These are phyloP conservation scores for Candida silvatica DNA, from an alignment of 805 yeast species.

Conservation along the genomic window DNA sequence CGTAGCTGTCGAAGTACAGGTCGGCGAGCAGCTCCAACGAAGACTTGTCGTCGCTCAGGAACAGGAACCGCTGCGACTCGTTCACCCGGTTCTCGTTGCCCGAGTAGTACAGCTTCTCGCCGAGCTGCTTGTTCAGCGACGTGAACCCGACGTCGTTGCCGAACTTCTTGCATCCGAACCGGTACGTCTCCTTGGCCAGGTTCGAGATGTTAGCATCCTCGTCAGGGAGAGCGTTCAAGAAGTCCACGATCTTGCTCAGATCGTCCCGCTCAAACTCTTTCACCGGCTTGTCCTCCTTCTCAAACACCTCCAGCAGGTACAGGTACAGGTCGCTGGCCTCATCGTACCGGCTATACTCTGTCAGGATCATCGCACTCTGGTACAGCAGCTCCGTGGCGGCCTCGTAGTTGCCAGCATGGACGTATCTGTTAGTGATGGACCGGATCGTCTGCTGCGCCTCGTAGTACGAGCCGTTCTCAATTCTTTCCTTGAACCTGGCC, in stretches of 20 bases:
- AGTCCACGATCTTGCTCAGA: conserved; percentile 30
- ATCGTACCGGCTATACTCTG: conserved; percentile 66
- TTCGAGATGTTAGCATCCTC: conserved; percentile 56
- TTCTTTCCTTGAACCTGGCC: conserved; percentile 58
- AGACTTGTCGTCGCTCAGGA: conserved; percentile 15
- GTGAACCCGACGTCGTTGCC: conserved; percentile 62
- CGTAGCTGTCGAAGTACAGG: conserved; percentile 27
- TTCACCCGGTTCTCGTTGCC: conserved; percentile 18
- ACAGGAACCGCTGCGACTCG: conserved; percentile 20
- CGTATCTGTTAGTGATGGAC: conserved; percentile 81
- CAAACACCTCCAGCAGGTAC: conserved; percentile 66
- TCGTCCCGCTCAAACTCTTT: conserved; percentile 16
- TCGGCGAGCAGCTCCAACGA: conserved; percentile 19
- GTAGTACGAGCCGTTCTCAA: conserved; percentile 69
- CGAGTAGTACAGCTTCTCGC: conserved; percentile 45
- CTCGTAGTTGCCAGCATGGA: conserved; percentile 53
- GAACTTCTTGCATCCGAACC: conserved; percentile 53
- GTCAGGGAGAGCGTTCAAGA: conserved; percentile 34
- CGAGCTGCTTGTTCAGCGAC: conserved; percentile 65
- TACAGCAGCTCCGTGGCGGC: conserved; percentile 70
- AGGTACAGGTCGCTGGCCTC: conserved; percentile 71
- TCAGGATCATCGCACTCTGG: conserved; percentile 60
- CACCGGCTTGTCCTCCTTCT: conserved; percentile 31
- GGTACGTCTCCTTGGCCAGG: conserved; percentile 54
- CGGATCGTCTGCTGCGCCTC: conserved; percentile 95